phyloP scores from a whole-genome alignment of 2,329 filamentous ascomycete species.

The Helotiales sp. region DNA sequence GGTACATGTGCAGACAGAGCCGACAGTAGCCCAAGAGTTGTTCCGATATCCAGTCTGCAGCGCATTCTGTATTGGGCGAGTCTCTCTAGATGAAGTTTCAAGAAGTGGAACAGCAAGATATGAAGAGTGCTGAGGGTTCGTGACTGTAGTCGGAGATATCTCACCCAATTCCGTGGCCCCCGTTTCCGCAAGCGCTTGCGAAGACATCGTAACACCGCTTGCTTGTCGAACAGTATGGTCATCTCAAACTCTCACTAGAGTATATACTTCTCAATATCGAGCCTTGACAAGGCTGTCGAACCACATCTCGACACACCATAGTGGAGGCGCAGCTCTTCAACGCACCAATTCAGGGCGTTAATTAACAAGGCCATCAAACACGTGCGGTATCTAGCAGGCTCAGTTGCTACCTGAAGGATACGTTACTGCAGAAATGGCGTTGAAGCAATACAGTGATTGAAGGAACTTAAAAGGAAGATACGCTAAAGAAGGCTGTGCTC shows the following conservation, averaged over 20 bases:
- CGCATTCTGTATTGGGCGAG: neutral
- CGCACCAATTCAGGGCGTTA: neutral
- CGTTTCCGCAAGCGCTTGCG: neutral
- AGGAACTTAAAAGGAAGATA: neutral
- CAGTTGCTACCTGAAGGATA: neutral
- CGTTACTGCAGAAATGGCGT: neutral
- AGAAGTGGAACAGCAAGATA: neutral
- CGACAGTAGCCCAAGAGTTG: neutral
- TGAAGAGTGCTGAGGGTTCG: neutral
- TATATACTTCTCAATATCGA: neutral
- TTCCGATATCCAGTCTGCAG: neutral
- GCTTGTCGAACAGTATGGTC: neutral
- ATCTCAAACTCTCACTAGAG: neutral
- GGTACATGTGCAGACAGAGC: neutral
- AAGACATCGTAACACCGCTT: neutral
- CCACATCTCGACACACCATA: neutral
- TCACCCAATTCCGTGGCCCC: neutral
- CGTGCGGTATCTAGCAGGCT: neutral
- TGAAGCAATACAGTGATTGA: neutral
- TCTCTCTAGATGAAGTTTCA: no score
- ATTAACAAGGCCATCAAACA: neutral
- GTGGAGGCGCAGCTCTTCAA: neutral
- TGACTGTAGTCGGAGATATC: neutral
- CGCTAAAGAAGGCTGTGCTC: neutral
- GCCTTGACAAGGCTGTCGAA: neutral